Evolutionary conservation across 1,139 yeast genomes (phyloP).

Genomic region (Scheffersomyces insectosa): DNA sequence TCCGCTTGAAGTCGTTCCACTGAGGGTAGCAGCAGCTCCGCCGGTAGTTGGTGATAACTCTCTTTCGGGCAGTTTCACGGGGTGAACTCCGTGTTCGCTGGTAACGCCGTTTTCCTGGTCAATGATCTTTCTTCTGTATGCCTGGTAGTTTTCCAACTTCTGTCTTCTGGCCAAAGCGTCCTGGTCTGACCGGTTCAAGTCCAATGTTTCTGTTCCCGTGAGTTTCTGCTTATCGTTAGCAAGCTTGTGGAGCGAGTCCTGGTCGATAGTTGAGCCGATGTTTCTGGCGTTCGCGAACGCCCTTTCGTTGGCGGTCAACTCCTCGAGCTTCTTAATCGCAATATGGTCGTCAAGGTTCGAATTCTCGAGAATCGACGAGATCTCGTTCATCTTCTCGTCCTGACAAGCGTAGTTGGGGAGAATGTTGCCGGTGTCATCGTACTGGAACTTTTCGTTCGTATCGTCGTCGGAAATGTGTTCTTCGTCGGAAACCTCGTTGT

Average conservation of each 20-base stretch:
- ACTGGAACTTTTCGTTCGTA: slow-evolving; percentile 54
- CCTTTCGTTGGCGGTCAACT: slow-evolving; percentile 58
- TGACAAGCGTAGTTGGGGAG: slow-evolving; percentile 59
- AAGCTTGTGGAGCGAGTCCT: slow-evolving; percentile 41
- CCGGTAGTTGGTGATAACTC: not conserved
- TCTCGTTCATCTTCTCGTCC: slow-evolving; percentile 46
- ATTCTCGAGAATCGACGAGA: slow-evolving; percentile 45
- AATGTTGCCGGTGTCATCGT: slow-evolving; percentile 61
- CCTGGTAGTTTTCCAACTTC: slow-evolving; percentile 46
- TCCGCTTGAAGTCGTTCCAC: too few relatives aligned
- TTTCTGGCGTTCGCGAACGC: slow-evolving; percentile 61
- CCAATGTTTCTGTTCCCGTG: slow-evolving; percentile 44
- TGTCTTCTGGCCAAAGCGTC: slow-evolving; percentile 47
- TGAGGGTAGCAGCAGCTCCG: not conserved
- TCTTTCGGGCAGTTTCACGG: slow-evolving; percentile 5
- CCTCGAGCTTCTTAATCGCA: slow-evolving; percentile 53
- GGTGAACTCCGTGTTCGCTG: not conserved
- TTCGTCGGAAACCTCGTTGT: slow-evolving; percentile 57
- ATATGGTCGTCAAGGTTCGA: slow-evolving; percentile 40
- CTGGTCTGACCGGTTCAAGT: slow-evolving; percentile 44
- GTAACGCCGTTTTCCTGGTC: slow-evolving; percentile 46
- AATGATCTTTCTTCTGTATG: slow-evolving; percentile 50
- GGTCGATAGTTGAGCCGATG: slow-evolving; percentile 50
- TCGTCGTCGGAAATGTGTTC: slow-evolving; percentile 69
- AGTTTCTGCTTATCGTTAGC: slow-evolving; percentile 40